Base-by-base conservation (phyloP, 2,329 filamentous ascomycete genomes). In the Zelopaecilomyces penicillatus region DNA sequence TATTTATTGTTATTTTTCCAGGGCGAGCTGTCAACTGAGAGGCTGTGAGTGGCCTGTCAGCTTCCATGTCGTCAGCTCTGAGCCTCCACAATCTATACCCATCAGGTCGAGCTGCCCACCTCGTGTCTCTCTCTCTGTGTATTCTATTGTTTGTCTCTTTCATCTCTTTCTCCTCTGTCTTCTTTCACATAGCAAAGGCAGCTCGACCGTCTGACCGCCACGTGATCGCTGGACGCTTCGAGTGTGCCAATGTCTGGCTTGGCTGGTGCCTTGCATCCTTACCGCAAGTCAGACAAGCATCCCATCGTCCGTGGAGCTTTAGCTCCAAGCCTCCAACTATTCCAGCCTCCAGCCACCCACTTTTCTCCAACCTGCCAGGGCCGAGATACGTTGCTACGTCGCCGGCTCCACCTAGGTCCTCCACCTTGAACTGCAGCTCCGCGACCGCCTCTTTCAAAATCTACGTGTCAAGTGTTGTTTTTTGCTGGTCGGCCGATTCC, bases 341-440 rank as follows among this genome's bases (percentile, higher is more conserved):
- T 26, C 40, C 33, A 45, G 19, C 19, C 19, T 19, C 19, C 19
- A 19, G 19, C 19, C 19, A 19, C 19, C 19, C 19, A 19, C 19
- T 19, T 19, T 19, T 19, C 19, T 19, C 19, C 19, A 19, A 19
- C 19, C 19, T 19, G 19, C 19, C 19, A 19, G 19, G 19, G 19
- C 19, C 19, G 19, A 19, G 19, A 19, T 19, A 19, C 19, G 19
- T 19, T 19, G 19, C 19, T 19, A 19, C 19, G 19, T 19, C 19
- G 19, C 19, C 19, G 19, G 19, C 19, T 19, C 19, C 19, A 19
- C 19, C 19, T 19, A 19, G 19, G 19, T 19, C 42, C 45, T 47
- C 45, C 45, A 47, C 45, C 42, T 38, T 38, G 42, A 34, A 37
- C 45, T 47, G 45, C 45, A 45, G 45, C 45, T 38, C 45, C 45